Evolutionary conservation across 2,329 filamentous ascomycete species (phyloP).

Genomic region (Kalaharituber pfeilii): DNA sequence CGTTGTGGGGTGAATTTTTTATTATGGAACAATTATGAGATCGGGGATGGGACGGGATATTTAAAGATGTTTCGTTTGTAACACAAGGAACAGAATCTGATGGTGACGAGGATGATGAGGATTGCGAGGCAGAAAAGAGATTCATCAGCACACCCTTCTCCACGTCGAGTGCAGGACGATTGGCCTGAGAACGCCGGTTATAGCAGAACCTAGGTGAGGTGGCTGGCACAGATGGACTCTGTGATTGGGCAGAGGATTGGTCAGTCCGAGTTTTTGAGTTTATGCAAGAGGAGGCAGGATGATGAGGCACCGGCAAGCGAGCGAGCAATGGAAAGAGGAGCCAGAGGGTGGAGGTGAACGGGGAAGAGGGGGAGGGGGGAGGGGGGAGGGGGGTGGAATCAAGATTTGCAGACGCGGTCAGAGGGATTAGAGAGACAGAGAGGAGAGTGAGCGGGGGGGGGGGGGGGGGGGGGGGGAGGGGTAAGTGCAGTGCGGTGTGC

Average conservation of each 20-base stretch:
- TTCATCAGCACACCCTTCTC: background rate
- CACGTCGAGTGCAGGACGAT: conserved; percentile 1
- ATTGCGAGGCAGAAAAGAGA: conserved; percentile 3
- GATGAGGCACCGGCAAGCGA: background rate
- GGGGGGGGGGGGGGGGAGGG: too few species aligned
- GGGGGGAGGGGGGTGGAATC: conserved; percentile 2
- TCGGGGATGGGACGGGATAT: too few species aligned
- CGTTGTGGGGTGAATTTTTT: too few species aligned
- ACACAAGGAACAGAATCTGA: background rate
- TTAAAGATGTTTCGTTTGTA: conserved; percentile 7
- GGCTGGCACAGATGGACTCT: conserved; percentile 8
- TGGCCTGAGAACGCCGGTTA: conserved; percentile 8
- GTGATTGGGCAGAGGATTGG: conserved; percentile 8
- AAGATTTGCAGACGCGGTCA: too few species aligned
- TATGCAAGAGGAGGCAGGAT: conserved; percentile 1
- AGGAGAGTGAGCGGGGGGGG: conserved; percentile 8
- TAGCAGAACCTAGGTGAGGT: conserved; percentile 14
- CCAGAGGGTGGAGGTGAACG: background rate
- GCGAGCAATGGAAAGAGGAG: conserved; percentile 1
- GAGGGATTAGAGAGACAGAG: too few species aligned
- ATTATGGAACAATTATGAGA: too few species aligned
- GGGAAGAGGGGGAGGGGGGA: conserved; percentile 1
- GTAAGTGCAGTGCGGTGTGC: too few species aligned
- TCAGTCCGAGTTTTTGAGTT: background rate
- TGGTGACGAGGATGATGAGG: conserved; percentile 5